Percentiles rank a stretch among this genome's conserved stretches.
Evolutionary conservation across 768 basidiomycete species (phyloP).

Genomic region (Rhodotorula diobovata): DNA sequence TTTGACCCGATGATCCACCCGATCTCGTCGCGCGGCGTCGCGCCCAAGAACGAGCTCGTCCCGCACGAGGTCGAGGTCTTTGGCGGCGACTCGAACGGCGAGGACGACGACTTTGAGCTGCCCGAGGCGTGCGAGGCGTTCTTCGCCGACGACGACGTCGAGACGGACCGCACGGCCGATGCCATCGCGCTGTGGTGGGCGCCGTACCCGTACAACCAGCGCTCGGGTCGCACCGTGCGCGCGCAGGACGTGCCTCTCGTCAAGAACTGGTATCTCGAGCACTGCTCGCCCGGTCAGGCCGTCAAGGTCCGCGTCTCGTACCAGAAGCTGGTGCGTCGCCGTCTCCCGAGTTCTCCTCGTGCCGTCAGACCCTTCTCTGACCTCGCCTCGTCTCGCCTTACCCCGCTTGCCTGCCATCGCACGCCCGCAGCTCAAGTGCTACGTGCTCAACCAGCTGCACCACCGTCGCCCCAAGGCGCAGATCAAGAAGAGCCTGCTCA

Average conservation of each 20-base stretch:
- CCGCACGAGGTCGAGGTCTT: slow-evolving; percentile 91
- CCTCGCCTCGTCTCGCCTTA: not conserved
- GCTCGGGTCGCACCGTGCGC: slow-evolving; percentile 85
- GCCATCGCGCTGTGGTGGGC: slow-evolving; percentile 99
- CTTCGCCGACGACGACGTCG: slow-evolving; percentile 59
- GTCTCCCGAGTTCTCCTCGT: not conserved
- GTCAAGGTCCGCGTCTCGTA: slow-evolving; percentile 99
- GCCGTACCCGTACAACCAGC: slow-evolving; percentile 87
- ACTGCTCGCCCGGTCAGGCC: slow-evolving; percentile 90
- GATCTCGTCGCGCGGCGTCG: slow-evolving; percentile 81
- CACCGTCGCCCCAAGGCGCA: slow-evolving; percentile 88
- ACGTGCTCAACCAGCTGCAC: slow-evolving; percentile 88
- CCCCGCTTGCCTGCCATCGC: not conserved
- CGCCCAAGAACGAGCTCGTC: slow-evolving; percentile 68
- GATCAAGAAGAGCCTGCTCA: slow-evolving; percentile 96
- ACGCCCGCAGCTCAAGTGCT: slow-evolving; percentile 61
- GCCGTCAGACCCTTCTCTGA: not conserved
- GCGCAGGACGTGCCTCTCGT: slow-evolving; percentile 94
- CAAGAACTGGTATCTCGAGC: slow-evolving; percentile 98
- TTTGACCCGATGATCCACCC: slow-evolving; percentile 99
- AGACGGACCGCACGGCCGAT: slow-evolving; percentile 88
- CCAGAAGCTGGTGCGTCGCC: slow-evolving; percentile 71
- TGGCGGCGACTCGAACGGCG: slow-evolving; percentile 60
- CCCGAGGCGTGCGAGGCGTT: slow-evolving; percentile 75
- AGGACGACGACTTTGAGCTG: slow-evolving; percentile 75